phyloP scores from a whole-genome alignment of 805 yeast genomes.

The Torulaspora microellipsoides region DNA sequence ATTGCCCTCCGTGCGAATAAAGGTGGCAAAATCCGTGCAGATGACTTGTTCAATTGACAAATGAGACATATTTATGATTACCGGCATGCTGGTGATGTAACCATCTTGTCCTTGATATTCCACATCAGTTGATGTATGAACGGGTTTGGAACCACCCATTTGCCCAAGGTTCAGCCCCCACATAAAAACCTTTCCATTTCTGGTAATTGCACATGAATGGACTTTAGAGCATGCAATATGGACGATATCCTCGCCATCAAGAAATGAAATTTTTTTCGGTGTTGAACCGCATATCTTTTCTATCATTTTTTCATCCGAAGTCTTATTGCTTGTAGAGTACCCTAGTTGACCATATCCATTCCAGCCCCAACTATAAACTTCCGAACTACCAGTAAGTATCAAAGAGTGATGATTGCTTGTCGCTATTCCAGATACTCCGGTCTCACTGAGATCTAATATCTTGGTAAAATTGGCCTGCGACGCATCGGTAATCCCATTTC shows the following conservation, averaged over 20 bases:
- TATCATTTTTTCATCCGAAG: conserved; percentile 23
- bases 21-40: conserved; percentile 66
- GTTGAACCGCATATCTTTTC: conserved; percentile 22
- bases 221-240: conserved; percentile 61
- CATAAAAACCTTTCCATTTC: conserved; percentile 44
- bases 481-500: conserved; percentile 42
- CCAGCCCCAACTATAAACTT: conserved; percentile 77
- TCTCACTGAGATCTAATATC: conserved; percentile 38
- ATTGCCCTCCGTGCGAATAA: conserved; percentile 52
- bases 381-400: conserved; percentile 47
- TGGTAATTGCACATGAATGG: conserved; percentile 58
- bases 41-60: conserved; percentile 47
- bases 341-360: conserved; percentile 69
- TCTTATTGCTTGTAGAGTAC: conserved; percentile 34
- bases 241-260: conserved; percentile 25
- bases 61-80: conserved; percentile 19
- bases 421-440: conserved; percentile 38
- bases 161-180: conserved; percentile 88
- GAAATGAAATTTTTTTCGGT: conserved; percentile 28
- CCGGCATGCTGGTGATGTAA: conserved; percentile 19
- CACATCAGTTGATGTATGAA: conserved; percentile 42
- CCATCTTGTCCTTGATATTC: conserved; percentile 44
- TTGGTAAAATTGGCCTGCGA: conserved; percentile 43
- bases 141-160: conserved; percentile 47
- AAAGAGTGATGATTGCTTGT: conserved; percentile 66